Percentiles rank a stretch among this genome's conserved stretches.
phyloP scores from a whole-genome alignment of 1,284 basidiomycete species.

The Sporisorium iseilematis-ciliati region DNA sequence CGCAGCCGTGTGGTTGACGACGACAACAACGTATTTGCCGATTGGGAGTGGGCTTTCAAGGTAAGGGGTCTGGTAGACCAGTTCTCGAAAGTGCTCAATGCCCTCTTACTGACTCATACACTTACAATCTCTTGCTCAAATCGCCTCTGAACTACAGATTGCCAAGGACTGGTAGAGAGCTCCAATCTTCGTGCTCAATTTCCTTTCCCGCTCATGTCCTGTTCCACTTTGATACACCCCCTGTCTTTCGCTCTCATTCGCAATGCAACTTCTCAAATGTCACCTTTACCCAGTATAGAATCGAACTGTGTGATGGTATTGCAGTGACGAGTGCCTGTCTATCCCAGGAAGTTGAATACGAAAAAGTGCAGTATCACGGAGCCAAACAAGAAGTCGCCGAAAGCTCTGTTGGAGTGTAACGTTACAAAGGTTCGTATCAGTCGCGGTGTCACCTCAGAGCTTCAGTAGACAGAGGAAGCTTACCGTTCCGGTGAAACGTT shows the following conservation, averaged over 20 bases:
- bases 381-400: slow-evolving; percentile 93
- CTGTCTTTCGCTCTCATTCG: slow-evolving; percentile 11
- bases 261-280: slow-evolving; percentile 24
- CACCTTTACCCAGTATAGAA: not conserved
- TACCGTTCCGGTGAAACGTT: slow-evolving; percentile 91
- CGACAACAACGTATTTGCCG: slow-evolving; percentile 76
- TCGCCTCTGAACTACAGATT: slow-evolving; percentile 23
- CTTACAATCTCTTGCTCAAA: too few species aligned
- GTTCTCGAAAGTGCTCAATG: not conserved
- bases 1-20: slow-evolving; percentile 85
- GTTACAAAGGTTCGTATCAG: slow-evolving; percentile 26
- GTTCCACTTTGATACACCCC: not conserved
- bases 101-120: not conserved
- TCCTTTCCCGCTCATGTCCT: not conserved
- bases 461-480: slow-evolving; percentile 48
- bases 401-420: slow-evolving; percentile 71
- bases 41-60: slow-evolving; percentile 73
- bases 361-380: slow-evolving; percentile 97
- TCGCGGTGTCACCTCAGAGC: not conserved
- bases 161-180: slow-evolving; percentile 55
- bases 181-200: not conserved
- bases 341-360: slow-evolving; percentile 95
- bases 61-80: slow-evolving; percentile 14
- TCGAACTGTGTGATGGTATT: not conserved
- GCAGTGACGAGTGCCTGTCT: slow-evolving; percentile 3